Evolutionary conservation across 2,329 filamentous ascomycete species (phyloP).

Genomic region (Ampelomyces quisqualis): DNA sequence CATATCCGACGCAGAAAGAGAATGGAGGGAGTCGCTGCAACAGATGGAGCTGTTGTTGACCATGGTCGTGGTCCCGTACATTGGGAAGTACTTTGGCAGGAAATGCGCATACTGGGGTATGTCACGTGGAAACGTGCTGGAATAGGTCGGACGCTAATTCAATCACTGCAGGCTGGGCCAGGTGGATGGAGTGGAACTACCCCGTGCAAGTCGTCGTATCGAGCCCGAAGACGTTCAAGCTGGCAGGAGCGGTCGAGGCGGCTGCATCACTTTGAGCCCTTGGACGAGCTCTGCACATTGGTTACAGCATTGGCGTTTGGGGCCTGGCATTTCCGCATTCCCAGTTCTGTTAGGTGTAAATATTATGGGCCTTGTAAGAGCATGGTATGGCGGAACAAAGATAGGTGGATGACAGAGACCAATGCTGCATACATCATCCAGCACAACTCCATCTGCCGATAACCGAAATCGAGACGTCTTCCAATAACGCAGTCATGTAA

Average conservation of each 20-base stretch:
- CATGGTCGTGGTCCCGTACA: conserved; percentile 91
- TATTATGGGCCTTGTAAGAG: not conserved
- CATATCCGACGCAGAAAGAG: conserved; percentile 82
- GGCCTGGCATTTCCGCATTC: not conserved
- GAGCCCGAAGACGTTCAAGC: conserved; percentile 50
- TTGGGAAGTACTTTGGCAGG: conserved; percentile 91
- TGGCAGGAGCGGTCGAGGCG: conserved; percentile 49
- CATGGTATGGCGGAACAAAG: no score
- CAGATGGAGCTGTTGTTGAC: conserved; percentile 90
- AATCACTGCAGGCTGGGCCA: conserved; percentile 73
- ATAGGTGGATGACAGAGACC: no score
- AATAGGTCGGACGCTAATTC: conserved; percentile 3
- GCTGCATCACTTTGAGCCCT: conserved; percentile 45
- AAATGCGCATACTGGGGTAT: conserved; percentile 96
- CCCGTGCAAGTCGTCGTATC: conserved; percentile 67
- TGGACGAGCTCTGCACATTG: not conserved
- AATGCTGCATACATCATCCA: no score
- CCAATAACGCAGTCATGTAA: no score
- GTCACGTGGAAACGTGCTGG: conserved; percentile 36
- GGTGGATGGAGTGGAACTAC: conserved; percentile 94
- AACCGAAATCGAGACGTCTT: no score
- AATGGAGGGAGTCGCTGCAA: conserved; percentile 93
- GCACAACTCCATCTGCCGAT: no score
- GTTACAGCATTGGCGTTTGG: not conserved
- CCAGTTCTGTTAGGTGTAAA: no score